Base-by-base conservation (phyloP, 352 stramenopile genomes). In the Elongisporangium undulatum region DNA sequence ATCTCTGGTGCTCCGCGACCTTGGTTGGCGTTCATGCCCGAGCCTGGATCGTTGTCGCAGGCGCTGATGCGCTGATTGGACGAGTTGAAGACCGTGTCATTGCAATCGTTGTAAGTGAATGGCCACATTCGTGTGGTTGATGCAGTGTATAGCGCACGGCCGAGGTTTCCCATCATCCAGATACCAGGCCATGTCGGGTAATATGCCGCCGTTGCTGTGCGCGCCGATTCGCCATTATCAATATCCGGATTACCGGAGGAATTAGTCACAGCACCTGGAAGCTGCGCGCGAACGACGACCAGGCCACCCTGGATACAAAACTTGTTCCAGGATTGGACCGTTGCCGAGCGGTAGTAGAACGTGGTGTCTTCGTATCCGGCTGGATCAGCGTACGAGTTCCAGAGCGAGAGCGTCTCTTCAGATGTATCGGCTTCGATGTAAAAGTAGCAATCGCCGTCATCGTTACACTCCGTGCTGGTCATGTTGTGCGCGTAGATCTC, bases 141-240 rank as follows among this genome's bases (percentile, higher is more conserved):
- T 0, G 73, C 74, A 41, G 90, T 83, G 66, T 97, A 98, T 0
- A 95, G 95, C 2, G 91, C 89, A 23, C 94, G 69, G 9, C 90
- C 92, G 12, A 98, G 69, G 78, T 98, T 97, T 3, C 94, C 94
- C 51, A 98, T 74, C 50, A 98, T 69, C 94, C 94, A 98, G 57
- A 98, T 82, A 21, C 90, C 92, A 1, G 93, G 93, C 93, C 93
- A 98, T 45, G 75, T 79, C 13, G 76, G 76, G 51, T 86, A 86
- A 53, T 64, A 79, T 19, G 56, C 62, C 22, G 67, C 58, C 12
- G 38, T 67, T 6, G 23, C 45, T 16, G 66, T 53, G 19, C 59
- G 61, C 67, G 16, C 78, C 12, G 48, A 48, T 21, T 58, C 53
- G 13, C 56, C 68, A 8, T 52, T 56, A 1, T 78, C 20, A 17